Conservation (phyloP, 176 grass and related monocot species). For the Triticum monococcum region DNA sequence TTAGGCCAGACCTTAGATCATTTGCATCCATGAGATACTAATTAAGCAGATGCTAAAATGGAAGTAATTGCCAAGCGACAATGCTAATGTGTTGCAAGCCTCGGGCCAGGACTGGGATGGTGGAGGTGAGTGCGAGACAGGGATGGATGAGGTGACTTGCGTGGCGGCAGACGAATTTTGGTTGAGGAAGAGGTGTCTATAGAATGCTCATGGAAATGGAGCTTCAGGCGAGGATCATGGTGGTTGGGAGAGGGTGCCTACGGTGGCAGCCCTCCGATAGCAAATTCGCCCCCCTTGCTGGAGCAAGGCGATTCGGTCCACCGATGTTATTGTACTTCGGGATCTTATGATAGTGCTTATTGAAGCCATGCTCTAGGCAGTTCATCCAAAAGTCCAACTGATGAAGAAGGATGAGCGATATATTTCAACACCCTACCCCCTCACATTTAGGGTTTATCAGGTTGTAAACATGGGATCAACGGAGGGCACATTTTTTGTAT, state of each 20-base stretch:
- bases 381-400: no score
- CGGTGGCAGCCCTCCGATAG: not conserved
- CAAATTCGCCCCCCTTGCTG: not conserved
- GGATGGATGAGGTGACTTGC: not conserved
- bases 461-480: no score
- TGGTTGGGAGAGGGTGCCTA: not conserved
- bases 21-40: not conserved
- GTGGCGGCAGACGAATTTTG: not conserved
- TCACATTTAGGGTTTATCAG: no score
- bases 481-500: no score
- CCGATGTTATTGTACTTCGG: no score
- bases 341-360: no score
- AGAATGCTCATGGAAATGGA: not conserved
- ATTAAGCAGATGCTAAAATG: no score
- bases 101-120: not conserved
- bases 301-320: not conserved
- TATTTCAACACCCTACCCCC: no score
- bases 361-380: no score
- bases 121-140: not conserved
- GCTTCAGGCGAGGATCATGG: not conserved
- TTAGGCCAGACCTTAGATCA: no score
- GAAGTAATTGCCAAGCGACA: no score
- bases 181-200: not conserved
- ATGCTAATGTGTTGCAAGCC: not conserved
- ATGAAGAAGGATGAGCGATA: no score